phyloP scores from a whole-genome alignment of 78 protist genomes.

The Cavenderia fasciculata region DNA sequence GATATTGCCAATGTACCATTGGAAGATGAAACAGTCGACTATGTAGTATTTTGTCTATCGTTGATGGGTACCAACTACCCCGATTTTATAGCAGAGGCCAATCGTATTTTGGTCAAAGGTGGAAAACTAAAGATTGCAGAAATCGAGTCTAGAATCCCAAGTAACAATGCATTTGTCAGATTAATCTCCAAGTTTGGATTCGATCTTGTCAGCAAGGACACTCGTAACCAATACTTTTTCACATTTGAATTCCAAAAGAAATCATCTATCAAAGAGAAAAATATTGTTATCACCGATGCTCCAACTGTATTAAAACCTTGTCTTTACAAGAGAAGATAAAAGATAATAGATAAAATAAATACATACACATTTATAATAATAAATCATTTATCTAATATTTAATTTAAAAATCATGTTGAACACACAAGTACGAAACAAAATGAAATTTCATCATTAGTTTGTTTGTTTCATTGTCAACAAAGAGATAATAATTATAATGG shows the following conservation, averaged over 20 bases:
- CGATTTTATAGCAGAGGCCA: conserved; percentile 88
- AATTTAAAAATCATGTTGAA: too few relatives aligned
- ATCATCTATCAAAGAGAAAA: neutral
- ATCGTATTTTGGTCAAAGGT: conserved; percentile 59
- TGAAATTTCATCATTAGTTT: too few relatives aligned
- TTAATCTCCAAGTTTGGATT: conserved; percentile 56
- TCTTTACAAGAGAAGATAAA: conserved; percentile 59
- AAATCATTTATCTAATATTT: neutral
- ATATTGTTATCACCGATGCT: neutral
- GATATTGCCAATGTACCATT: conserved; percentile 89
- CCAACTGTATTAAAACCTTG: conserved; percentile 58
- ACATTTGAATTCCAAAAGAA: conserved; percentile 31
- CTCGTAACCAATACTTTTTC: conserved; percentile 11
- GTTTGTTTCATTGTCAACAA: too few relatives aligned
- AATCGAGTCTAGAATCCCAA: conserved; percentile 68
- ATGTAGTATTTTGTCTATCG: conserved; percentile 86
- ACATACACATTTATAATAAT: neutral
- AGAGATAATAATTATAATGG: too few relatives aligned
- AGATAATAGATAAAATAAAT: neutral
- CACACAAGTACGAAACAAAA: too few relatives aligned
- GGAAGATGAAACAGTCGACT: conserved; percentile 59
- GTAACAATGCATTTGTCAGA: conserved; percentile 39
- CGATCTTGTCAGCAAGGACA: conserved; percentile 16
- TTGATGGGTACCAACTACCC: conserved; percentile 91
- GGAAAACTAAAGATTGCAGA: conserved; percentile 86